Percentiles rank a stretch among this genome's conserved stretches.
phyloP scores from a whole-genome alignment of 495 filamentous ascomycete species.

The Cercophora sp. region DNA sequence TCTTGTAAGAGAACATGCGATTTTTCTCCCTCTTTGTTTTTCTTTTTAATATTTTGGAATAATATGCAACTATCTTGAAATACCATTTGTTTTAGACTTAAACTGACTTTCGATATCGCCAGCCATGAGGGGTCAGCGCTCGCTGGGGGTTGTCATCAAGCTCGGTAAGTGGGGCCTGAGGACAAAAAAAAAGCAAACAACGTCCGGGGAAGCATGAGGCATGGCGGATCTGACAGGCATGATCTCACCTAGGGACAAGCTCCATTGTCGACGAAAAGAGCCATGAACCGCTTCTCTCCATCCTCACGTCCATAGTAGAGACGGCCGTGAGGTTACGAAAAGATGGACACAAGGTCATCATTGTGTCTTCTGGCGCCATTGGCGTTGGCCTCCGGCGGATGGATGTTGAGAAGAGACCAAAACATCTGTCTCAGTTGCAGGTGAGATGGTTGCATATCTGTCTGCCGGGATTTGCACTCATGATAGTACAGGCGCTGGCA shows the following conservation, averaged over 20 bases:
- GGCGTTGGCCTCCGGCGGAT: conserved; percentile 86
- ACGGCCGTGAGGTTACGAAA: conserved; percentile 79
- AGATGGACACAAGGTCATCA: conserved; percentile 89
- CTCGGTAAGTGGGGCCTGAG: conserved; percentile 60
- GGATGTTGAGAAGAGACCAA: conserved; percentile 84
- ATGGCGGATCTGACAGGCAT: background rate
- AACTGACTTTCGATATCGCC: conserved; percentile 4
- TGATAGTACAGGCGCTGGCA: conserved; percentile 67
- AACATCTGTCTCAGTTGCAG: conserved; percentile 80
- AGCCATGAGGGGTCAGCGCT: conserved; percentile 51
- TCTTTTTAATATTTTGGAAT: background rate
- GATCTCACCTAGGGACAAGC: conserved; percentile 67
- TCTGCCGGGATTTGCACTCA: background rate
- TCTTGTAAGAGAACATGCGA: background rate
- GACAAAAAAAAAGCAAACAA: background rate
- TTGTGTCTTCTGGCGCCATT: conserved; percentile 96
- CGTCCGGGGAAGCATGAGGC: background rate
- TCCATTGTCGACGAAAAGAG: conserved; percentile 96
- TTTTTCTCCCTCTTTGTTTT: too few relatives aligned
- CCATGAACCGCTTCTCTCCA: conserved; percentile 94
- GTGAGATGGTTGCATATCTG: too few relatives aligned
- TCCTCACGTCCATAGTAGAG: conserved; percentile 84
- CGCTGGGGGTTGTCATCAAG: conserved; percentile 85
- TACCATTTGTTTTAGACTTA: background rate
- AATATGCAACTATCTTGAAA: background rate